Evolutionary conservation across 169 alveolate genomes (phyloP).

Genomic region (Eimeria falciformis): DNA sequence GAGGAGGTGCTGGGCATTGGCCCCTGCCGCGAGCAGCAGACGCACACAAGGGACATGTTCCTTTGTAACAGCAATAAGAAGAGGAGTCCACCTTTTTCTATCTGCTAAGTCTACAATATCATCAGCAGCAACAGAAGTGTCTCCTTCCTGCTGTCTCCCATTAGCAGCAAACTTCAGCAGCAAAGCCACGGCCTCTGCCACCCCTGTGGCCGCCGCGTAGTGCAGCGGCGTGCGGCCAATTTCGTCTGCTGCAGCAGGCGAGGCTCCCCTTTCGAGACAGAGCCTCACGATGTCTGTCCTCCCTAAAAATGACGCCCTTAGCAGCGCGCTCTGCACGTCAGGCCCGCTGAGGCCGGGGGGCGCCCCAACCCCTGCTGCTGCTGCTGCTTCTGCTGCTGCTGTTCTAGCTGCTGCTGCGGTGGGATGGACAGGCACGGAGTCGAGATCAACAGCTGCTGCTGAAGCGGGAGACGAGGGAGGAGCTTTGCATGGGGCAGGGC

Average conservation of each 20-base stretch:
- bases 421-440: neutral
- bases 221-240: slow-evolving; percentile 85
- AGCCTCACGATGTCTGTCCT: slow-evolving; percentile 41
- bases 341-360: slow-evolving; percentile 76
- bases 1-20: slow-evolving; percentile 76
- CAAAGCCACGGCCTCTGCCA: slow-evolving; percentile 77
- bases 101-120: slow-evolving; percentile 75
- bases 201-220: slow-evolving; percentile 85
- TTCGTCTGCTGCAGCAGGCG: slow-evolving; percentile 74
- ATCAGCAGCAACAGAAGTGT: slow-evolving; percentile 16
- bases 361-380: slow-evolving; percentile 53
- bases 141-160: slow-evolving; percentile 36
- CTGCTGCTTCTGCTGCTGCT: slow-evolving; percentile 2
- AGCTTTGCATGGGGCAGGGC: slow-evolving; percentile 26
- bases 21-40: slow-evolving; percentile 81
- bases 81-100: slow-evolving; percentile 83
- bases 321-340: slow-evolving; percentile 64
- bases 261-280: slow-evolving; percentile 64
- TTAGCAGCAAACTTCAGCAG: slow-evolving; percentile 77
- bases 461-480: slow-evolving; percentile 55
- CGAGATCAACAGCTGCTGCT: slow-evolving; percentile 32
- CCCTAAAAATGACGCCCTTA: slow-evolving; percentile 65
- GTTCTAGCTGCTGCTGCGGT: slow-evolving; percentile 31
- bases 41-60: slow-evolving; percentile 80
- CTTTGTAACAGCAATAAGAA: slow-evolving; percentile 84